Conservation (phyloP, 495 filamentous ascomycete species). For the Tuber brumale region DNA sequence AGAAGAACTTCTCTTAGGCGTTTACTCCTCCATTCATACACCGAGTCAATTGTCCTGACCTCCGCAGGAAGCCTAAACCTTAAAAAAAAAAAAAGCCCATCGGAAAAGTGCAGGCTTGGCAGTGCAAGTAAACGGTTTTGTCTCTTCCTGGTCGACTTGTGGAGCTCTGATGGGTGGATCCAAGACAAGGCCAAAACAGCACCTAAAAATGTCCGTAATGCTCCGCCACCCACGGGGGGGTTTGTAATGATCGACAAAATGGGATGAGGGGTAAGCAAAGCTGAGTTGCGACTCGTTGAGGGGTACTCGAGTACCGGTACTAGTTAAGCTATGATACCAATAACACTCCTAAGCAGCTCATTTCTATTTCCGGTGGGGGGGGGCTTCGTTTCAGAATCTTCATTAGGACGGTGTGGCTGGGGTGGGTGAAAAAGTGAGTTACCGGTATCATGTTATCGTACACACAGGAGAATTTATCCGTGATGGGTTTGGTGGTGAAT, state of each 20-base stretch:
- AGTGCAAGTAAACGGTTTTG: background rate
- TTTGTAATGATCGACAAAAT: background rate
- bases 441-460: too few relatives aligned
- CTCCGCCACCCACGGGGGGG: background rate
- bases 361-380: background rate
- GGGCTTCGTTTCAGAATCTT: background rate
- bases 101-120: background rate
- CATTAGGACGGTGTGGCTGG: background rate
- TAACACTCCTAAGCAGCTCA: background rate
- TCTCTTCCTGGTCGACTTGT: background rate
- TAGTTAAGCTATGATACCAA: background rate
- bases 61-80: background rate
- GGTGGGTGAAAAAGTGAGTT: background rate
- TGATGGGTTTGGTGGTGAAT: background rate
- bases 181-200: background rate
- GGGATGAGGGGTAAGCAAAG: background rate
- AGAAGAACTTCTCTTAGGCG: background rate
- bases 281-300: background rate
- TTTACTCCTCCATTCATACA: background rate
- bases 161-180: background rate
- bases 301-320: background rate
- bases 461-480: background rate
- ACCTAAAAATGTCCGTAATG: background rate
- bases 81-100: background rate
- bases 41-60: background rate